Percentiles rank a stretch among this genome's conserved stretches.
These are phyloP conservation scores for Betula pendula DNA, from an alignment of 306 rosid species.

Conservation along the genomic window DNA sequence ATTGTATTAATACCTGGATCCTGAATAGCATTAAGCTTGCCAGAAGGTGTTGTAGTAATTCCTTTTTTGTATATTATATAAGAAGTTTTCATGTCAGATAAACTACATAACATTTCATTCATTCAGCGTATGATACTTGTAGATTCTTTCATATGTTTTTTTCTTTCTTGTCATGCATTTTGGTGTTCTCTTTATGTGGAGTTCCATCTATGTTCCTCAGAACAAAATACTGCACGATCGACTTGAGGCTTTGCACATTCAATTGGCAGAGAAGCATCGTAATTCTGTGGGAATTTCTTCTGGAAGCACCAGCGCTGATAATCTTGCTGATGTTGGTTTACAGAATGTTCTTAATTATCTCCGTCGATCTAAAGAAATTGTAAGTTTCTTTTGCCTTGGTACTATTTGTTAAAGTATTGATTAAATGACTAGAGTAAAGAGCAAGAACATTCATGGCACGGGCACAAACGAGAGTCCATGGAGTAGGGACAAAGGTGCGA, in stretches of 20 bases:
- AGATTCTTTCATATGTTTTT: neutral
- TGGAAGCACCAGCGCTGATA: conserved; percentile 42
- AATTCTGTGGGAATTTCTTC: conserved; percentile 62
- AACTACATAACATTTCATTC: neutral
- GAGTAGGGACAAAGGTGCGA: too few relatives aligned
- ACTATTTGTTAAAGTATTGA: too few relatives aligned
- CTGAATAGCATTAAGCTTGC: neutral
- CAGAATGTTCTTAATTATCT: conserved; percentile 82
- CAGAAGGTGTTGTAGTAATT: neutral
- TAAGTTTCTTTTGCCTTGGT: conserved; percentile 35
- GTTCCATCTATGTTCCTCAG: conserved; percentile 40
- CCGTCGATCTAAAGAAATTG: conserved; percentile 90
- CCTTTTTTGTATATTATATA: too few relatives aligned
- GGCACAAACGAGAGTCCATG: too few relatives aligned
- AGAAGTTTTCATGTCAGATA: neutral
- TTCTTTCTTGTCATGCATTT: conserved; percentile 5
- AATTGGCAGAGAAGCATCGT: conserved; percentile 83
- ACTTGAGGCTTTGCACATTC: conserved; percentile 93
- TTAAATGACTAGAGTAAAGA: too few relatives aligned
- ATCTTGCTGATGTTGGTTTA: conserved; percentile 56
- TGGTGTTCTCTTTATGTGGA: conserved; percentile 9
- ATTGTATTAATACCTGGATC: neutral
- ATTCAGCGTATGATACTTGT: neutral
- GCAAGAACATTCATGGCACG: too few relatives aligned
- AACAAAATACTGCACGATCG: conserved; percentile 83